Evolutionary conservation across 257 asterid genomes (phyloP), one percentile per base, ranked within the genome.

Genomic region (Handroanthus guayacan): DNA sequence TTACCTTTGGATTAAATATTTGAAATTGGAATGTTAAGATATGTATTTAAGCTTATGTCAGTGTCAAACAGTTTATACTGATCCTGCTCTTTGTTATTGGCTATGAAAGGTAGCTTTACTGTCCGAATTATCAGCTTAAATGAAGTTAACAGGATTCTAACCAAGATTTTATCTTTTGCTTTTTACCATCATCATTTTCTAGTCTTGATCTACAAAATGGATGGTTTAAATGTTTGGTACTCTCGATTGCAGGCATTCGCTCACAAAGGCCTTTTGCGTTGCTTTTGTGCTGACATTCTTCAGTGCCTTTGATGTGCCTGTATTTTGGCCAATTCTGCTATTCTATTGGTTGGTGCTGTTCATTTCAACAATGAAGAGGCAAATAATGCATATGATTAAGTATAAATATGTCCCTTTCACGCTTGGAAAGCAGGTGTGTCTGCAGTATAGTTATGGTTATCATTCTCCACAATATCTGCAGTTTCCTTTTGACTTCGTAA

Each of bases 291-390:
- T 92, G 82, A 92, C 99, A 37, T 92, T 93, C 92, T 95, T 95
- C 94, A 84, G 96, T 72, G 97, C 91, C 80, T 95, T 95, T 76
- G 97, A 92, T 56, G 98, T 95, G 65, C 99, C 99, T 68, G 99
- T 95, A 64, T 95, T 95, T 81, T 95, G 99, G 97, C 99, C 99
- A 41, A 91, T 95, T 85, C 89, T 95, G 80, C 88, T 95, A 56
- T 92, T 95, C 87, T 92, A 95, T 79, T 95, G 99, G 98, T 70
- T 88, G 69, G 88, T 88, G 75, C 90, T 95, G 51, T 95, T 95
- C 75, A 5, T 95, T 44, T 87, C 96, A 6, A 92, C 99, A 7
- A 95, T 95, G 99, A 95, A 91, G 89, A 89, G 97, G 92, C 99
- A 95, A 79, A 91, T 95, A 84, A 88, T 92, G 97, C 99, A 95